These are phyloP conservation scores for Erodium trifolium DNA, from an alignment of 441 rosid species.

Conservation along the genomic window DNA sequence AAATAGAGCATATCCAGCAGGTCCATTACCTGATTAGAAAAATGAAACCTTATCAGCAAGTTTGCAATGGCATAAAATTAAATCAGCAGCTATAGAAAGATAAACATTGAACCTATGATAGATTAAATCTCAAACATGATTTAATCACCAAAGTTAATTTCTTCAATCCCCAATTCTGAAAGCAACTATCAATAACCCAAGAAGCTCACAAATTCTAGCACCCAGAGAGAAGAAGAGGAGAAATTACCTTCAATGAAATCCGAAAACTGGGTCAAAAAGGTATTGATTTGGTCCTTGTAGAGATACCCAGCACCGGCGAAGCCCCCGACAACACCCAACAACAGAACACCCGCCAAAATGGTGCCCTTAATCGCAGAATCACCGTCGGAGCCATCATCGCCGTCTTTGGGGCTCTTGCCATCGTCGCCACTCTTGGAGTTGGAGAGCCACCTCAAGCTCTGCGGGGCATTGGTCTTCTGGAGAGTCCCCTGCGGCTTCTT, in stretches of 20 bases:
- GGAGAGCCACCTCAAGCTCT: constrained; percentile 63
- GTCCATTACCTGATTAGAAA: constrained; percentile 61
- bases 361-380: constrained; percentile 72
- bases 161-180: background rate
- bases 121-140: too few species aligned
- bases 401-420: constrained; percentile 19
- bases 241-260: constrained; percentile 68
- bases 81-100: background rate
- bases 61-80: constrained; percentile 9
- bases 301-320: constrained; percentile 61
- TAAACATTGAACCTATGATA: too few species aligned
- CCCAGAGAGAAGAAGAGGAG: background rate
- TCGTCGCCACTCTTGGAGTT: constrained; percentile 45
- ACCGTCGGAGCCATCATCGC: constrained; percentile 31
- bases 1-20: constrained; percentile 88
- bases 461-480: constrained; percentile 49
- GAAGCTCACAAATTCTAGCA: background rate
- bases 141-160: background rate
- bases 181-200: background rate
- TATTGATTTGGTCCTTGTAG: constrained; percentile 75
- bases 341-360: constrained; percentile 71
- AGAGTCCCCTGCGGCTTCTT: constrained; percentile 52
- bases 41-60: constrained; percentile 13
- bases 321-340: constrained; percentile 81
- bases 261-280: constrained; percentile 67